Conservation (phyloP, 305 asterid genomes). For the Fraxinus albicans region DNA sequence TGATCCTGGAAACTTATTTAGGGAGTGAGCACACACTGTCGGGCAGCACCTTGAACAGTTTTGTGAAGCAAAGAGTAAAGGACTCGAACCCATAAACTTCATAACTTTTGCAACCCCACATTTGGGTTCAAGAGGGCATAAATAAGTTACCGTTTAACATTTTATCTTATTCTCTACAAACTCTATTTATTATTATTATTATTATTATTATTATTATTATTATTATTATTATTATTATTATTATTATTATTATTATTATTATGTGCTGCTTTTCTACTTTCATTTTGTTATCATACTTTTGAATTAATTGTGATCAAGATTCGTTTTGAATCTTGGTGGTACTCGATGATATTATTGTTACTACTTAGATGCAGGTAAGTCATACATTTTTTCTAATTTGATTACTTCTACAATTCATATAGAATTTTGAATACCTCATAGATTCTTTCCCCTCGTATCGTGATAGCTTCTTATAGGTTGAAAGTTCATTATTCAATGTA, state of each 20-base stretch:
- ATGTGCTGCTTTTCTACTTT: not conserved
- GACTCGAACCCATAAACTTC: conserved; percentile 78
- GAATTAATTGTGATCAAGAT: not conserved
- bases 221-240: too few species aligned
- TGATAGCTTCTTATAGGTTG: not conserved
- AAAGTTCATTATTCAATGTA: not conserved
- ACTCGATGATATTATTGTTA: not conserved
- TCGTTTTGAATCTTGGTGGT: not conserved
- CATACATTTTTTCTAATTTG: not conserved
- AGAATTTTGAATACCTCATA: not conserved
- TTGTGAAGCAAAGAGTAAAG: conserved; percentile 48
- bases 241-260: not conserved
- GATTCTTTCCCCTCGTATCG: not conserved
- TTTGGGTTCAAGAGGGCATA: conserved; percentile 80
- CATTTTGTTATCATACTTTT: not conserved
- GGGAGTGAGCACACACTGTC: conserved; percentile 26
- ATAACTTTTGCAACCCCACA: conserved; percentile 90
- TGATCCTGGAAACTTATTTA: conserved; percentile 24
- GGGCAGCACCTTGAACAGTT: conserved; percentile 19
- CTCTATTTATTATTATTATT: not conserved
- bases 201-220: too few species aligned
- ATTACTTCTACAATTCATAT: not conserved
- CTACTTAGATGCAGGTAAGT: not conserved
- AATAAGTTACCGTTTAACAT: conserved; percentile 46
- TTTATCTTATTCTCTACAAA: not conserved